Evolutionary conservation across 352 stramenopile species (phyloP), one percentile per base, ranked within the genome.

Genomic region (Thraustochytrium aureum): DNA sequence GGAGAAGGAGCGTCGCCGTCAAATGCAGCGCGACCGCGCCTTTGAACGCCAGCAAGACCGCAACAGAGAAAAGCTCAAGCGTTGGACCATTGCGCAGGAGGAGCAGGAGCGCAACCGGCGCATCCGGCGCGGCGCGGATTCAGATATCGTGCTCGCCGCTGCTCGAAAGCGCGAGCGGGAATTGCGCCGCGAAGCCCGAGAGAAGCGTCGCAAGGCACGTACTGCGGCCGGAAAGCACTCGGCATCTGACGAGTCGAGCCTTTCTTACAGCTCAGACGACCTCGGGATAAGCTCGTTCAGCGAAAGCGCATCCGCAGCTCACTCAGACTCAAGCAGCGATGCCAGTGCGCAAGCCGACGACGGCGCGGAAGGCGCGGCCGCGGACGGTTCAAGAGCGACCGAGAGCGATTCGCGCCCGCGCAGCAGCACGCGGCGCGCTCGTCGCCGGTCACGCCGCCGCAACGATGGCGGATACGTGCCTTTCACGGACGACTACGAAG

Each of bases 401-500:
- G 26, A 26, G 26, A 22, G 17, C 17, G 47, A 56, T 17, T 22
- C 17, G 47, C 17, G 47, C 17, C 17, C 26, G 47, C 17, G 26
- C 17, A 17, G 47, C 17, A 17, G 26, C 17, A 56, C 17, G 47
- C 17, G 47, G 47, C 17, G 26, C 17, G 17, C 17, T 22, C 17
- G 47, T 17, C 47, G 17, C 17, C 17, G 47, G 47, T 22, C 17
- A 26, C 47, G 47, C 47, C 47, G 47, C 26, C 17, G 50, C n/a
- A 50, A 47, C 26, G 59, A 79, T 33, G 60, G 74, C 42, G 73
- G 61, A 5, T 65, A 61, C 17, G 32, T 14, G 7, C 37, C 62
- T 4, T 83, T n/a, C 33, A 56, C 50, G 35, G 75, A 79, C 37
- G 67, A 84, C 50, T 84, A 84, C 47, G 75, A 84, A 47, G 42